phyloP scores from a whole-genome alignment of 2,329 filamentous ascomycete species.

The Sporothrix sp. region DNA sequence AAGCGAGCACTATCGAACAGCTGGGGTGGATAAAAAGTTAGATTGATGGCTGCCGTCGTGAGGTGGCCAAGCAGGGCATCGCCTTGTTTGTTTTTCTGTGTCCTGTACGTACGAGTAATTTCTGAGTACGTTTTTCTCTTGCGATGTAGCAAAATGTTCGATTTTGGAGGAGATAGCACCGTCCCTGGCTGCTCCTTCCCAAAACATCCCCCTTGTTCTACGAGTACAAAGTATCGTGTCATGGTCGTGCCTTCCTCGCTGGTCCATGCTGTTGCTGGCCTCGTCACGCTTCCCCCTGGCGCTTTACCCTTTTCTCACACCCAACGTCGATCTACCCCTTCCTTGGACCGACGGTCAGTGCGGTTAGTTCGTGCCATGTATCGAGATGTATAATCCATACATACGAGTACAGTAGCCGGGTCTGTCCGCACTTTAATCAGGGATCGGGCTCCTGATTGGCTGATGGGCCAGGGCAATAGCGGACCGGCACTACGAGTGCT shows the following conservation, averaged over 20 bases:
- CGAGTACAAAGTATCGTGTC: background rate
- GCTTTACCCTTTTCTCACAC: background rate
- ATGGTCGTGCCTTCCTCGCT: slow-evolving; percentile 1
- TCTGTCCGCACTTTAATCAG: slow-evolving; percentile 15
- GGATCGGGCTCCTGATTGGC: slow-evolving; percentile 18
- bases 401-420: slow-evolving; percentile 8
- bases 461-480: background rate
- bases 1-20: background rate
- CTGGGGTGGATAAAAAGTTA: slow-evolving; percentile 7
- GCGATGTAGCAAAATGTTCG: too few species aligned
- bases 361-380: slow-evolving; percentile 10
- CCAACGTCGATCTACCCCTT: background rate
- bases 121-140: too few species aligned
- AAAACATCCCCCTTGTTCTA: too few species aligned
- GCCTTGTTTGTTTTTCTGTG: background rate
- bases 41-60: slow-evolving; percentile 6
- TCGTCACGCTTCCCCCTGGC: background rate
- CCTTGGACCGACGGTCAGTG: background rate
- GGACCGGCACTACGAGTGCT: background rate
- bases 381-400: too few species aligned
- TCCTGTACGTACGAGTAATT: background rate
- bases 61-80: background rate
- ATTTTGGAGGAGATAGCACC: background rate
- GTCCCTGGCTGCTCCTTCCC: background rate
- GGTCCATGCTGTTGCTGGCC: background rate